Base-by-base conservation (phyloP, 805 yeast genomes). In the Wickerhamomyces queroliae region DNA sequence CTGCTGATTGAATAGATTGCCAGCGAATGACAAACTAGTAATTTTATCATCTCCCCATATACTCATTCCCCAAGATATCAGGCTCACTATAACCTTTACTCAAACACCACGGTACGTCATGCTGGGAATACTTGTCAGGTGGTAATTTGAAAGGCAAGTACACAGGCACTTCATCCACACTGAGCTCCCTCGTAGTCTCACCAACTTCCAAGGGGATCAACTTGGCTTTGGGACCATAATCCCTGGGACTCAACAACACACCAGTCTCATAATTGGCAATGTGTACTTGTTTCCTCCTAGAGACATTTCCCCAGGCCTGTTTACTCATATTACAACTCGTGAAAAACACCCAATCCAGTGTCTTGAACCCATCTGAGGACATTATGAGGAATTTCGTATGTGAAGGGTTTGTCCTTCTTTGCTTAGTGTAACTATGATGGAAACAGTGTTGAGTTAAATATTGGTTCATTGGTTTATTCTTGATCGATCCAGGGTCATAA, bases 261-360 rank as follows among this genome's bases (percentile, higher is more conserved):
- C 85, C 85, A 2, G 70, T 68, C 50, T 80, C 86, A 55, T 64
- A 79, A 67, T 76, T 54, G 45, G 58, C 39, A 61, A 64, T 35
- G 4, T 37, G 13, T 12, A 45, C 21, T 16, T 23, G 20, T 38
- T 36, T 33, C 34, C n/a, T n/a, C n/a, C n/a, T n/a, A n/a, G n/a
- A n/a, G n/a, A n/a, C n/a, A n/a, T n/a, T n/a, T n/a, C 95, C 95
- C 95, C 95, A 87, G 1, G 95, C 95, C 43, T 77, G 83, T 39
- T 75, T 75, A 24, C 90, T 80, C 31, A 85, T 52, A 52, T 87
- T 87, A 24, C 87, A 83, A 35, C 89, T 80, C 0, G 93, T 83
- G 53, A 83, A 66, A 6, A 83, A 56, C 16, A 80, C 70, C 95
- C 95, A 87, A 37, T 74, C 70, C 5, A 83, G 54, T 3, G 74